Evolutionary conservation across 305 asterid species (phyloP).

Genomic region (Solanum chacoense): DNA sequence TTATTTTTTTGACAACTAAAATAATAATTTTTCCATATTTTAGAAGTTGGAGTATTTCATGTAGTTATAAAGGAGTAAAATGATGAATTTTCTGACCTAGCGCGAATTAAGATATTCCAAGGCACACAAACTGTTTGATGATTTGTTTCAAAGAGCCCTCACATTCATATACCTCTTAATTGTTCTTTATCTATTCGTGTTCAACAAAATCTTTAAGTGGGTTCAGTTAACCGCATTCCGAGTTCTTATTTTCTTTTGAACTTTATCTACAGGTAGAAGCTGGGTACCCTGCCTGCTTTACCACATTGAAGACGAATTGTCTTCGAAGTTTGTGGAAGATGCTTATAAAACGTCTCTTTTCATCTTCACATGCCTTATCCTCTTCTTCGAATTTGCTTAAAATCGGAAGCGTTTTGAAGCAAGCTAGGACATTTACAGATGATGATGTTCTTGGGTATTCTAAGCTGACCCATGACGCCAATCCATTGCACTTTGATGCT

Average conservation of each 20-base stretch:
- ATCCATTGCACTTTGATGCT: conserved; percentile 54
- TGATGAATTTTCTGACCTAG: background rate
- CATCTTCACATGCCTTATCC: conserved; percentile 2
- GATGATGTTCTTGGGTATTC: conserved; percentile 43
- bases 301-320: background rate
- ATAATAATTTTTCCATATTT: background rate
- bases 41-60: background rate
- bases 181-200: conserved; percentile 20
- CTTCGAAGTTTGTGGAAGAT: background rate
- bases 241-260: background rate
- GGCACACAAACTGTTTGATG: background rate
- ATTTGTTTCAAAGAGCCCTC: background rate
- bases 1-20: background rate
- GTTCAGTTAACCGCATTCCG: background rate
- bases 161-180: background rate
- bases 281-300: background rate
- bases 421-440: conserved; percentile 32
- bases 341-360: conserved; percentile 11
- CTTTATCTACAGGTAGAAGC: background rate
- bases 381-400: conserved; percentile 18
- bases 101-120: background rate
- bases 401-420: conserved; percentile 32
- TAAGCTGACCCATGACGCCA: conserved; percentile 43
- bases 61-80: background rate
- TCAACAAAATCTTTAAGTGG: background rate